These are phyloP conservation scores for Colletotrichum acutatum DNA, from an alignment of 2,329 filamentous ascomycete genomes.

Conservation along the genomic window DNA sequence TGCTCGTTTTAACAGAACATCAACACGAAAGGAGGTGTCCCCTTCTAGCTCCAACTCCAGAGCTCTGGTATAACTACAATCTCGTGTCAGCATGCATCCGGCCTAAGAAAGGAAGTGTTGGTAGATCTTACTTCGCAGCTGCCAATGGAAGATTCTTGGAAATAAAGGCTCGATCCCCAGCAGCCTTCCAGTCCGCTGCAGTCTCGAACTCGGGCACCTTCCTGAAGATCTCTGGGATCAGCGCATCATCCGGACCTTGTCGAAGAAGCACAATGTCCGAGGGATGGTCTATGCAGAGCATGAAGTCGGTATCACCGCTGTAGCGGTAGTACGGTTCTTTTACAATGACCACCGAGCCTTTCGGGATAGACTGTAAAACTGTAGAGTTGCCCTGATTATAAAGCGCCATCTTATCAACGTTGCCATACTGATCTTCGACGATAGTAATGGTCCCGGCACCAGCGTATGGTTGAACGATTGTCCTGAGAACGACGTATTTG, in stretches of 20 bases:
- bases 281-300: constrained; percentile 50
- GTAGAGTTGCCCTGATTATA: constrained; percentile 49
- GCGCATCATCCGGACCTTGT: constrained; percentile 39
- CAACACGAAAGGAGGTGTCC: constrained; percentile 36
- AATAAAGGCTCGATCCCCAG: constrained; percentile 40
- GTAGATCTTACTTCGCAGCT: constrained; percentile 43
- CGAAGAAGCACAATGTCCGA: constrained; percentile 45
- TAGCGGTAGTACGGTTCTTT: constrained; percentile 52
- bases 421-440: constrained; percentile 49
- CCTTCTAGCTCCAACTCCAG: constrained; percentile 38
- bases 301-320: constrained; percentile 43
- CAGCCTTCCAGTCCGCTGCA: constrained; percentile 32
- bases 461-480: constrained; percentile 43
- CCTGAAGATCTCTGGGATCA: constrained; percentile 1
- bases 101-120: fast-evolving
- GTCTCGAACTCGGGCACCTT: constrained; percentile 29
- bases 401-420: constrained; percentile 49
- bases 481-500: constrained; percentile 44
- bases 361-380: constrained; percentile 45
- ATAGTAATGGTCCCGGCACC: constrained; percentile 48
- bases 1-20: constrained; percentile 44
- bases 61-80: constrained; percentile 47
- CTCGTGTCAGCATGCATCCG: background rate
- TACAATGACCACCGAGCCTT: constrained; percentile 45
- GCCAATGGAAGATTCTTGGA: constrained; percentile 46